Evolutionary conservation across 306 rosid genomes (phyloP).

Genomic region (Inga laurina): DNA sequence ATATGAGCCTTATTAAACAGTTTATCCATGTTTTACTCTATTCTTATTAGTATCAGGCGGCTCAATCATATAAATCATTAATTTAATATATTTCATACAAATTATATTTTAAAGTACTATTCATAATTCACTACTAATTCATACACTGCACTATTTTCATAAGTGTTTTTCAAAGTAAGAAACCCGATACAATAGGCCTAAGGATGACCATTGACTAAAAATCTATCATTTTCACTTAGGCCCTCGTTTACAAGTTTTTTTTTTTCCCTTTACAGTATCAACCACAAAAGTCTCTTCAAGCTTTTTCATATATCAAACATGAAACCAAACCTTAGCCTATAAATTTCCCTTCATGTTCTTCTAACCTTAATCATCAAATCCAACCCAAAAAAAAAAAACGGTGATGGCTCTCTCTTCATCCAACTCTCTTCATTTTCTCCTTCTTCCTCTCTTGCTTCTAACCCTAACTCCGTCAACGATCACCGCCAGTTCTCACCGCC

Average conservation of each 20-base stretch:
- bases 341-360: constrained; percentile 3
- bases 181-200: neutral
- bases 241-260: neutral
- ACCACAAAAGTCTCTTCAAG: neutral
- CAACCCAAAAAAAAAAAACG: neutral
- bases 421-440: neutral
- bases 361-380: neutral
- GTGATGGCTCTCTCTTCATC: constrained; percentile 26
- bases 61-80: too few relatives aligned
- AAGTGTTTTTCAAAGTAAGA: neutral
- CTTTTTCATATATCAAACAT: constrained; percentile 8
- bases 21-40: too few relatives aligned
- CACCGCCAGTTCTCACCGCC: constrained; percentile 24
- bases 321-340: neutral
- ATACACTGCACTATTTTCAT: neutral
- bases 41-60: too few relatives aligned
- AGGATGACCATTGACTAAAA: neutral
- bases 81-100: too few relatives aligned
- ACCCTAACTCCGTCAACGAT: constrained; percentile 25
- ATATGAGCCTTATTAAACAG: too few relatives aligned
- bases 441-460: constrained; percentile 30
- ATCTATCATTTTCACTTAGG: constrained; percentile 23
- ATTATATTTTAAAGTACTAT: too few relatives aligned
- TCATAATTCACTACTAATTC: neutral
- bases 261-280: neutral